Evolutionary conservation across 805 yeast genomes (phyloP), one percentile per base, ranked within the genome.

Genomic region (Kazachstania africana): DNA sequence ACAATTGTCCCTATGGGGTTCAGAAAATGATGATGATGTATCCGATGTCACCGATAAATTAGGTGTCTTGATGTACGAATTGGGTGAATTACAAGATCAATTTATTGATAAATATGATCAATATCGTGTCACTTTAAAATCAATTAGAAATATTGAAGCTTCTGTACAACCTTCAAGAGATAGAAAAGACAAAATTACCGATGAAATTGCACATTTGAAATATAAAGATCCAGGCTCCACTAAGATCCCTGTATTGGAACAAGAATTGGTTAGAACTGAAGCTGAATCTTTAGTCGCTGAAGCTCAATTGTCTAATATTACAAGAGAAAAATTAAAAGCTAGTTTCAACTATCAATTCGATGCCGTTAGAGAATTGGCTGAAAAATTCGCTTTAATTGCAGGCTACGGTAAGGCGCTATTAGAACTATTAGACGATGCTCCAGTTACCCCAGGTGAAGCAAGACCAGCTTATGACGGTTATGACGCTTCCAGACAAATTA

Each of bases 211-310:
- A 42, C 84, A 83, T 65, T 75, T 88, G 65, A 91, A 91, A 69
- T 91, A 91, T 72, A 88, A 88, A 72, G 97, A 88, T 63, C 97
- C 98, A 42, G 84, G 81, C 65, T 84, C 95, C 34, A 93, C 95
- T 60, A 88, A 88, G 71, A 81, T 88, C 45, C 77, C 82, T 44
- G 88, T 87, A 34, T 75, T 88, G 60, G 98, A 88, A 71, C 97
- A 91, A 68, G 97, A 91, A 66, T 74, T 91, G 59, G 97, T 91
- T 46, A 78, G 98, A 65, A 96, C 97, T 32, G 98, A 88, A 70
- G 97, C 97, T 45, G 97, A 91, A 68, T 84, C 95, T 31, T 75
- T 88, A 50, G 98, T 88, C 51, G 98, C 98, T 38, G 98, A 88
- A 70, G 97, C 97, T 37, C 98, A 88, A 70, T 75, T 88, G 58